Conservation (phyloP, 2,329 filamentous ascomycete species). For the Sclerotinia sclerotiorum region DNA sequence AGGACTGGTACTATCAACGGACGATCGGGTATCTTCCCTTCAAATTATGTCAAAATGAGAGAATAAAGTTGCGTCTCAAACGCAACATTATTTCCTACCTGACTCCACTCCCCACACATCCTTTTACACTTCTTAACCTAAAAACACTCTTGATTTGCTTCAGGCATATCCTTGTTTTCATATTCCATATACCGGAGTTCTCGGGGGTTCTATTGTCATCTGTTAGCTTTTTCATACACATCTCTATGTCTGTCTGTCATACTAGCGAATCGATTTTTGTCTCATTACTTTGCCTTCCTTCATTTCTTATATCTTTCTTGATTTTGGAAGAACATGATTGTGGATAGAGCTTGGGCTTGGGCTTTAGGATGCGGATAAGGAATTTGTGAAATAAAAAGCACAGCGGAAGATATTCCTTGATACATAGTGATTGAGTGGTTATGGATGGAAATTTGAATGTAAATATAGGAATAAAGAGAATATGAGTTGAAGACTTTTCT, state of each 20-base stretch:
- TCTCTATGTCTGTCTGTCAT: background rate
- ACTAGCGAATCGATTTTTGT: background rate
- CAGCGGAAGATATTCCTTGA: background rate
- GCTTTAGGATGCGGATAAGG: background rate
- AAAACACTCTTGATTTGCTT: background rate
- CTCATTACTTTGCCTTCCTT: background rate
- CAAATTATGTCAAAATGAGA: slow-evolving; percentile 71
- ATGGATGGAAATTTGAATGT: background rate
- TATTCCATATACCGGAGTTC: slow-evolving; percentile 1
- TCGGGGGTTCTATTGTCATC: background rate
- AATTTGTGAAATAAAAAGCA: background rate
- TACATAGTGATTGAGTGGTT: slow-evolving; percentile 6
- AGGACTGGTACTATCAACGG: slow-evolving; percentile 88
- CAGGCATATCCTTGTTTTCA: background rate
- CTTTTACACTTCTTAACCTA: background rate
- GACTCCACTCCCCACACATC: background rate
- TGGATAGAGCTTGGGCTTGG: background rate
- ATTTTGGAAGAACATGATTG: background rate
- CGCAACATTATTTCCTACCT: background rate
- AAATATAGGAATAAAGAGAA: background rate
- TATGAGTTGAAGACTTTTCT: background rate
- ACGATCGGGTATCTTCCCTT: slow-evolving; percentile 89
- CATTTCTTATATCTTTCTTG: background rate
- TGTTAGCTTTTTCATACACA: background rate
- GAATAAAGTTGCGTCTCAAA: slow-evolving; percentile 41